A percentile compares a stretch with the other conserved stretches of the same genome.
Conservation (phyloP, 805 yeast genomes). For the Pichia nakasei region DNA sequence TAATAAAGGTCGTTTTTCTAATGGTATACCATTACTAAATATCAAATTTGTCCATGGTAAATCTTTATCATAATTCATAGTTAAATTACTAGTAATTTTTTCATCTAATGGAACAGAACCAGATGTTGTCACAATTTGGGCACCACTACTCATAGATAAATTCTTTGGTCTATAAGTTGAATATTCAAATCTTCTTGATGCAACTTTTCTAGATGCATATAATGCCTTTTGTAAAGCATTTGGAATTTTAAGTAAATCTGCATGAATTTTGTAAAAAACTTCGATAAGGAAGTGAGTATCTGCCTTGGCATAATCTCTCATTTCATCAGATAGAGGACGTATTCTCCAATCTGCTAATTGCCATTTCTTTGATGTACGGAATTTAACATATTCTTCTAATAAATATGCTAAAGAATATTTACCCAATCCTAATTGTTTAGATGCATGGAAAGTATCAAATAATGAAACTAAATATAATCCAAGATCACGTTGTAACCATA, state of each 20-base stretch:
- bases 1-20: slow-evolving; percentile 44
- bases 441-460: slow-evolving; percentile 90
- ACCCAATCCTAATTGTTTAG: slow-evolving; percentile 69
- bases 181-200: slow-evolving; percentile 74
- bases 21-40: slow-evolving; percentile 55
- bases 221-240: slow-evolving; percentile 49
- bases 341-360: slow-evolving; percentile 96
- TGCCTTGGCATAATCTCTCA: slow-evolving; percentile 83
- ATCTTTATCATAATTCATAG: slow-evolving; percentile 37
- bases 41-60: slow-evolving; percentile 60
- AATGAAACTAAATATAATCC: slow-evolving; percentile 84
- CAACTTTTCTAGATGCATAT: slow-evolving; percentile 68
- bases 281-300: slow-evolving; percentile 88
- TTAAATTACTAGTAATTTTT: slow-evolving; percentile 22
- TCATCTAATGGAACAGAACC: slow-evolving; percentile 22
- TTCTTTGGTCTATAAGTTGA: slow-evolving; percentile 49
- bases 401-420: slow-evolving; percentile 78
- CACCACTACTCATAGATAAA: slow-evolving; percentile 10
- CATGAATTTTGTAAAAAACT: slow-evolving; percentile 68
- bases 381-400: slow-evolving; percentile 69
- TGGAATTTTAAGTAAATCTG: slow-evolving; percentile 43
- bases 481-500: slow-evolving; percentile 93
- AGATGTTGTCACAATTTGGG: slow-evolving; percentile 22
- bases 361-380: slow-evolving; percentile 86
- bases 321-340: slow-evolving; percentile 69